phyloP scores from a whole-genome alignment of 139 green algal genomes.

The Ettlia oleoabundans region DNA sequence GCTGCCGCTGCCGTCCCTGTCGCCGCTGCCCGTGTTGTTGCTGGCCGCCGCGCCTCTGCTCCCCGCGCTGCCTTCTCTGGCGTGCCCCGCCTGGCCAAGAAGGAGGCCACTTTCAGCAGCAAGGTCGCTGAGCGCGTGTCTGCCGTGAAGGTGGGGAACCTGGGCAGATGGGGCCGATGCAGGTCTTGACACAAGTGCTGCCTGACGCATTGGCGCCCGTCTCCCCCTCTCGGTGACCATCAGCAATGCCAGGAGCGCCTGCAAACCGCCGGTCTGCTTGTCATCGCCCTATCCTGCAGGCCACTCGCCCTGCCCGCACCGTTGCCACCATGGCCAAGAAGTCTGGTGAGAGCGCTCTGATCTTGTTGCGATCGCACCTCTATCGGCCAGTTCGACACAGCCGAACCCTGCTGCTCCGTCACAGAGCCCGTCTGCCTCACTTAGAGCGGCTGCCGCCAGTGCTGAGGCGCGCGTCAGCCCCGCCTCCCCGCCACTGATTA shows the following conservation, averaged over 20 bases:
- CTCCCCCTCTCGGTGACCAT: not conserved
- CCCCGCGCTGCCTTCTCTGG: not conserved
- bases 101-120: constrained; percentile 20
- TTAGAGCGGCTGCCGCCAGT: not conserved
- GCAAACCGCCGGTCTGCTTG: not conserved
- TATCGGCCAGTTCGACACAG: not conserved
- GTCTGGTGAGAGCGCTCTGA: constrained; percentile 5
- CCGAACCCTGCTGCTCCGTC: not conserved
- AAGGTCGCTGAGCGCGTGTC: constrained; percentile 26
- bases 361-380: too few species aligned
- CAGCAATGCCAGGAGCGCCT: not conserved
- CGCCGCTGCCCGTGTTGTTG: not conserved
- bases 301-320: constrained; percentile 8
- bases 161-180: not conserved
- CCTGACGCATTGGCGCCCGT: not conserved
- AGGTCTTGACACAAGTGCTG: not conserved
- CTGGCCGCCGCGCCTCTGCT: not conserved
- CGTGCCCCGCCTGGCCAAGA: constrained; percentile 19
- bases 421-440: not conserved
- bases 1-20: constrained; percentile 6
- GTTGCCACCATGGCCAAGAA: constrained; percentile 56
- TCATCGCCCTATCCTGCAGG: not conserved
- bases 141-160: constrained; percentile 22
- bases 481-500: not conserved
- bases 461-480: not conserved